Conservation (phyloP, 768 basidiomycete species). For the Phaeotremella fagi region DNA sequence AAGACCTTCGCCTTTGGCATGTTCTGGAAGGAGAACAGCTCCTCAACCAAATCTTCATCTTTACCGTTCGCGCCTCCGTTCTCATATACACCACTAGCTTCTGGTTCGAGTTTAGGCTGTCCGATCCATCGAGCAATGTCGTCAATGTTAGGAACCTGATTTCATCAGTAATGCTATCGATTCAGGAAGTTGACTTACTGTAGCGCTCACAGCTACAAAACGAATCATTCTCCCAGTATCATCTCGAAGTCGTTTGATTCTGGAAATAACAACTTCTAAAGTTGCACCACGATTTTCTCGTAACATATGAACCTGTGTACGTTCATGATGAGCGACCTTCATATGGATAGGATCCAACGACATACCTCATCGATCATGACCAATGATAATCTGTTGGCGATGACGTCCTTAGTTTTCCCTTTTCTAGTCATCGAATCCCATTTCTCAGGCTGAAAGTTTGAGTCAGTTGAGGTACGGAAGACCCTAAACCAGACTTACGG, state of each 20-base stretch:
- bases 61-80: constrained; percentile 25
- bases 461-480: constrained; percentile 1
- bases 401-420: constrained; percentile 60
- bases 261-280: constrained; percentile 86
- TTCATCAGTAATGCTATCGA: neutral
- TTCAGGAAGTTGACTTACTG: constrained; percentile 52
- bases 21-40: constrained; percentile 11
- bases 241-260: too few relatives aligned
- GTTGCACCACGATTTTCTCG: constrained; percentile 86
- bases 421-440: constrained; percentile 85
- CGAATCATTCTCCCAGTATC: constrained; percentile 63
- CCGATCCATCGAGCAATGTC: constrained; percentile 90
- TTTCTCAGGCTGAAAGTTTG: constrained; percentile 66
- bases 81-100: constrained; percentile 16
- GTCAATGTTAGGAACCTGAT: constrained; percentile 66
- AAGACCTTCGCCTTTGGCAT: constrained; percentile 59
- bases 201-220: constrained; percentile 86
- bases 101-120: neutral
- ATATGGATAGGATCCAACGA: neutral
- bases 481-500: constrained; percentile 53
- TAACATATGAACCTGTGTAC: constrained; percentile 77
- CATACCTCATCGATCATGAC: constrained; percentile 87
- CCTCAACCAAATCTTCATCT: neutral
- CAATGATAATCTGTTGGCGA: constrained; percentile 66
- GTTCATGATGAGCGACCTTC: neutral